Base-by-base conservation (phyloP, 345 rosid genomes). In the Linum trigynum region DNA sequence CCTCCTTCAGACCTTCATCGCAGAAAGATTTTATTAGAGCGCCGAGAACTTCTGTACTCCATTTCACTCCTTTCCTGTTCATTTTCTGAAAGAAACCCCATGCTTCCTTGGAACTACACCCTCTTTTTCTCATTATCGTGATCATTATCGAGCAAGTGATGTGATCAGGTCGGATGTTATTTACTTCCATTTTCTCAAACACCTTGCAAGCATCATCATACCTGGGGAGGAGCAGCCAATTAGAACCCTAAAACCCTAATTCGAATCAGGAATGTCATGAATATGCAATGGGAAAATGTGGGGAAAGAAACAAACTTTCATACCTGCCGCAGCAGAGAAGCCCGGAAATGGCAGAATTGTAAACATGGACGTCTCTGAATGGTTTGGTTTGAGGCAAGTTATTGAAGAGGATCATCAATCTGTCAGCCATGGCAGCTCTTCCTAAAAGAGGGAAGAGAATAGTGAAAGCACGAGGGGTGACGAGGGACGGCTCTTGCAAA, bases 101-200 rank as follows among this genome's bases (percentile, higher is more conserved):
- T 2, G 80, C 78, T 64, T 87, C 91, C 78, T 89, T 89, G 0
- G 96, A 92, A 58, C 79, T 80, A 48, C 78, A 61, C n/a, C 91
- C 85, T 42, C 63, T 71, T 74, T 77, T 85, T 73, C 88, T 87
- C 92, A 92, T 84, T 48, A 80, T 43, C 15, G 90, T 87, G 55
- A 92, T 86, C 82, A 92, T 69, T 76, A 84, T 78, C 57, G 86
- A 83, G 50, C 90, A 86, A 5, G 95, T 92, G 61, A 89, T 96
- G 37, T 85, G 84, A 65, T 87, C 95, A 0, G 87, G 85, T 41
- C 40, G 5, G 7, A 92, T 72, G 70, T 85, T 83, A 48, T 81
- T 76, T 62, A 72, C 75, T 71, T 83, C 91, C 96, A 89, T 89
- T 50, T 77, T 73, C 65, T 82, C 85, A 62, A 76, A 83, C 50